A percentile compares a stretch with the other conserved stretches of the same genome.
These are phyloP conservation scores for Phalaenopsis hybrid DNA, from an alignment of 116 monocot genomes.

Conservation along the genomic window DNA sequence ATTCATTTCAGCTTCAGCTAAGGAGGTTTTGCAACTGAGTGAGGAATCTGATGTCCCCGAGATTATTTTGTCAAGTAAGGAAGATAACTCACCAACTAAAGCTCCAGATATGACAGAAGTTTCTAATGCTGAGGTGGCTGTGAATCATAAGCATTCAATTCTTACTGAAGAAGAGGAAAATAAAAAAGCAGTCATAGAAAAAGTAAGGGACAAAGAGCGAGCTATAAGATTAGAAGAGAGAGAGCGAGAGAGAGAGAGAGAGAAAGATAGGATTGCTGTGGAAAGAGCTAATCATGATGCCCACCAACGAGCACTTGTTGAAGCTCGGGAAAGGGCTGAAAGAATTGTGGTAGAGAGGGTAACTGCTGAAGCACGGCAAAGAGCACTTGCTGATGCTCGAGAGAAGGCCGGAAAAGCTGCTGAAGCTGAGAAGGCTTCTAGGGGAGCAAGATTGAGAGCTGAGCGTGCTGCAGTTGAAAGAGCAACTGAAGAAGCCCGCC, in stretches of 20 bases:
- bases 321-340: slow-evolving; percentile 58
- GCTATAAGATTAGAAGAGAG: slow-evolving; percentile 44
- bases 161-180: not conserved
- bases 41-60: slow-evolving; percentile 5
- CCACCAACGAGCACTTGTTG: slow-evolving; percentile 48
- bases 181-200: slow-evolving; percentile 17
- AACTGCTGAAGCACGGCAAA: slow-evolving; percentile 78
- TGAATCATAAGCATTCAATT: not conserved
- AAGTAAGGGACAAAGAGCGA: slow-evolving; percentile 31
- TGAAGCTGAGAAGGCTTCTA: slow-evolving; percentile 50
- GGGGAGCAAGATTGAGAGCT: slow-evolving; percentile 67
- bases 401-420: slow-evolving; percentile 70
- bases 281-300: slow-evolving; percentile 67
- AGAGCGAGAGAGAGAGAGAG: slow-evolving; percentile 82
- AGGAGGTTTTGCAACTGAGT: not conserved
- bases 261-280: slow-evolving; percentile 60
- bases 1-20: not conserved
- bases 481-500: slow-evolving; percentile 80
- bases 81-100: not conserved
- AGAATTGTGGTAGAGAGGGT: slow-evolving; percentile 67
- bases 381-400: slow-evolving; percentile 56
- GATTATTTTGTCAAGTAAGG: slow-evolving; percentile 7
- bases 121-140: not conserved
- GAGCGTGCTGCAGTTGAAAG: slow-evolving; percentile 93
- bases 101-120: not conserved